phyloP scores from a whole-genome alignment of 257 asterid species.

The Solanum paucissectum region DNA sequence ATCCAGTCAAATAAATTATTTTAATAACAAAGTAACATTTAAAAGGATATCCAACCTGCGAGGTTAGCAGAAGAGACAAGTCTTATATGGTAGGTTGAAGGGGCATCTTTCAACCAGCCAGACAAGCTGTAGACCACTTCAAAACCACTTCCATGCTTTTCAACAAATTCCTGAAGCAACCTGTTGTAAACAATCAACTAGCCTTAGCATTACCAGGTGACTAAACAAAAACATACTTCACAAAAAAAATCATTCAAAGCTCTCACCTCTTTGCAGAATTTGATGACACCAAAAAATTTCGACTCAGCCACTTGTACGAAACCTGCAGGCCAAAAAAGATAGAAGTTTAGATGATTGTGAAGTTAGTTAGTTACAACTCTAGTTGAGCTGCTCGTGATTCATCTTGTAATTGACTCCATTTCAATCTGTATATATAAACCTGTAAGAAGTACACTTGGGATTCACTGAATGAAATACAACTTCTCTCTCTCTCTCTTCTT shows the following conservation, averaged over 20 bases:
- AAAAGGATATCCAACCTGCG: slow-evolving; percentile 37
- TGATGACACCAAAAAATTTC: slow-evolving; percentile 74
- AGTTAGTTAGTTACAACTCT: not conserved
- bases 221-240: not conserved
- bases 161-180: slow-evolving; percentile 73
- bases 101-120: slow-evolving; percentile 72
- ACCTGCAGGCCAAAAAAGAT: slow-evolving; percentile 31
- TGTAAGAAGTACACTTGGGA: not conserved
- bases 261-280: slow-evolving; percentile 80
- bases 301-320: slow-evolving; percentile 97
- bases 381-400: not conserved
- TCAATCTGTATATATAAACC: not conserved
- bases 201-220: not conserved
- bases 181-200: slow-evolving; percentile 21
- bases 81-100: slow-evolving; percentile 56
- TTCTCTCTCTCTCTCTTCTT: not conserved
- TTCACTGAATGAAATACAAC: not conserved
- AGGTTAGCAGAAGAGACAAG: slow-evolving; percentile 64
- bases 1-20: not conserved
- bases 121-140: slow-evolving; percentile 66
- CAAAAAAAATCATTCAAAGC: not conserved
- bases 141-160: slow-evolving; percentile 49
- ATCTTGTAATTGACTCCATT: not conserved
- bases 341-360: not conserved
- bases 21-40: not conserved